A percentile compares a stretch with the other conserved stretches of the same genome.
These are phyloP conservation scores for Cytospora mali DNA, from an alignment of 2,329 filamentous ascomycete species.

Conservation along the genomic window DNA sequence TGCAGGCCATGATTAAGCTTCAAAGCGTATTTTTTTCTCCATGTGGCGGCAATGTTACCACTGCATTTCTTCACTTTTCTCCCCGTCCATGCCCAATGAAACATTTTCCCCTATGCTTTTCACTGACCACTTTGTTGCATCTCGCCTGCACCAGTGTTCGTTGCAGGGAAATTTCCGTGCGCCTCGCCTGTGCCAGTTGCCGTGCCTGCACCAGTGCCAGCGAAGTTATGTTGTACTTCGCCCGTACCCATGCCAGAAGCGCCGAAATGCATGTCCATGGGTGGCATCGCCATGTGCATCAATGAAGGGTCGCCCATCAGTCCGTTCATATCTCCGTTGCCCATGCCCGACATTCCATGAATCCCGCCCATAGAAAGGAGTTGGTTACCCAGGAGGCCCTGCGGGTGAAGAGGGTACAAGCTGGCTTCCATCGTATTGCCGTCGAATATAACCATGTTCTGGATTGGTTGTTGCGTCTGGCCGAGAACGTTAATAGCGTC, in stretches of 20 bases:
- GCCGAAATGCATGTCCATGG: constrained; percentile 23
- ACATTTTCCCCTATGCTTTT: neutral
- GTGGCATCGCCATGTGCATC: constrained; percentile 25
- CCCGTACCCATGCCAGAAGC: constrained; percentile 9
- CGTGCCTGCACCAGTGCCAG: neutral
- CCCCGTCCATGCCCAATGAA: neutral
- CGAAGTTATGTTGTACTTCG: constrained; percentile 14
- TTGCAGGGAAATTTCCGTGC: constrained; percentile 1
- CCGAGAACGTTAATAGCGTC: constrained; percentile 97
- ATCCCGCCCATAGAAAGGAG: constrained; percentile 40
- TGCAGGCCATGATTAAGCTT: neutral
- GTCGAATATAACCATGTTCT: constrained; percentile 93
- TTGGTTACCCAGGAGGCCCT: constrained; percentile 54
- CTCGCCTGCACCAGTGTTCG: constrained; percentile 5
- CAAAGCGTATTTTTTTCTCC: neutral
- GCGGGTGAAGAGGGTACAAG: constrained; percentile 80
- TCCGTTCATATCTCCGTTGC: constrained; percentile 28
- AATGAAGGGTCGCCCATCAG: constrained; percentile 26
- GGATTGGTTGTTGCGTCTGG: constrained; percentile 88
- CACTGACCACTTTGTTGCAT: constrained; percentile 4
- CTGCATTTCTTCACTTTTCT: neutral
- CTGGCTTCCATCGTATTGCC: constrained; percentile 77
- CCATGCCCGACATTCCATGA: constrained; percentile 14
- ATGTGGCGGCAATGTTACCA: constrained; percentile 4
- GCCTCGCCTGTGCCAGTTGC: constrained; percentile 8